A percentile compares a stretch with the other conserved stretches of the same genome.
These are phyloP conservation scores for Metschnikowia colocasiae DNA, from an alignment of 805 yeast genomes.

Conservation along the genomic window DNA sequence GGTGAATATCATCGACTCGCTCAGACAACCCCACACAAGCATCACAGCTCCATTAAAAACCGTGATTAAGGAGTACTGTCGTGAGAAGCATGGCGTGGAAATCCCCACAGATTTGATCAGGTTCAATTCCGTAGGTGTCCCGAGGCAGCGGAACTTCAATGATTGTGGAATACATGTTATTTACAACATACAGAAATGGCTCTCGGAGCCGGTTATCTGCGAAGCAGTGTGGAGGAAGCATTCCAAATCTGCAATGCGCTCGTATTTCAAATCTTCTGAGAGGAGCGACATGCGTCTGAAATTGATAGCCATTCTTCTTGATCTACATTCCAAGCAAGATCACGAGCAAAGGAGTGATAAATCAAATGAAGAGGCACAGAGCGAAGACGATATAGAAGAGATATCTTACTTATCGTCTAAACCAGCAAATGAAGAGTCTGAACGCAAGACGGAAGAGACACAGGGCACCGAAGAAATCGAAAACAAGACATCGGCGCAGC, in stretches of 20 bases:
- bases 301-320: slow-evolving; percentile 14
- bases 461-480: neutral
- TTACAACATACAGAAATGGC: slow-evolving; percentile 61
- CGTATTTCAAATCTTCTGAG: slow-evolving; percentile 12
- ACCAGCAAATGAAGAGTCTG: neutral
- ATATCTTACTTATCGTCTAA: slow-evolving; percentile 15
- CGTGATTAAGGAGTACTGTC: slow-evolving; percentile 66
- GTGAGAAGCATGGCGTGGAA: slow-evolving; percentile 51
- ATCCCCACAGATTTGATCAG: slow-evolving; percentile 47
- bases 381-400: slow-evolving; percentile 23
- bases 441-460: neutral
- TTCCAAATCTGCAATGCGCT: slow-evolving; percentile 9
- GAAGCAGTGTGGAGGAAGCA: slow-evolving; percentile 44
- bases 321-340: slow-evolving; percentile 15
- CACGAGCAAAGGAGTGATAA: neutral
- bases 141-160: slow-evolving; percentile 81
- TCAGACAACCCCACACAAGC: slow-evolving; percentile 54
- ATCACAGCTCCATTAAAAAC: slow-evolving; percentile 51
- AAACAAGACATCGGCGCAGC: neutral
- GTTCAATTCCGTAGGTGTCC: slow-evolving; percentile 54
- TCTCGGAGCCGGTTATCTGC: slow-evolving; percentile 47
- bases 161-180: slow-evolving; percentile 95
- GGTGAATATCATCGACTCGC: slow-evolving; percentile 71
- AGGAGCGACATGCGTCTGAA: slow-evolving; percentile 12
- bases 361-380: slow-evolving; percentile 10